Evolutionary conservation across 768 basidiomycete genomes (phyloP).

Genomic region (Rubroboletus pulcherrimus): DNA sequence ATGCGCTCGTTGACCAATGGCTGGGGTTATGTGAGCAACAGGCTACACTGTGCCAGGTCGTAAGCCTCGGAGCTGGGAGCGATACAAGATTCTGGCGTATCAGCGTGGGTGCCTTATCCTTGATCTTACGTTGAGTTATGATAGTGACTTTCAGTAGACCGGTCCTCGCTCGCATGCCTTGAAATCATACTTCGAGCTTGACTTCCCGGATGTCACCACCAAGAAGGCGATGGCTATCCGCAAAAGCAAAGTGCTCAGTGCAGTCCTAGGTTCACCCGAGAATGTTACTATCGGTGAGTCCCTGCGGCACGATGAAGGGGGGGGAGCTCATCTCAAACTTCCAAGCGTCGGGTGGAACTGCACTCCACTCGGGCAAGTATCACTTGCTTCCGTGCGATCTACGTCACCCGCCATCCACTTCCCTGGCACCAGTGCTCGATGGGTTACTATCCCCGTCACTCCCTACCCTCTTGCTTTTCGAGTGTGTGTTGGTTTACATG

Average conservation of each 20-base stretch:
- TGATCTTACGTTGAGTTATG: constrained; percentile 6
- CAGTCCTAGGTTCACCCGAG: constrained; percentile 19
- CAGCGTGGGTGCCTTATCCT: constrained; percentile 49
- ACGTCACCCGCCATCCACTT: constrained; percentile 49
- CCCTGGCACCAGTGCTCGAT: constrained; percentile 37
- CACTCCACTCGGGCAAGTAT: constrained; percentile 18
- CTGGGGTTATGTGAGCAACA: constrained; percentile 42
- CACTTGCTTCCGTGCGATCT: constrained; percentile 78
- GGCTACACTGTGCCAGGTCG: constrained; percentile 67
- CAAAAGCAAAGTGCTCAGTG: constrained; percentile 49
- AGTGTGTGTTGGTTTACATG: constrained; percentile 93
- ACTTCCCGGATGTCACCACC: constrained; percentile 82
- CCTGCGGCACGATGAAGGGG: not conserved
- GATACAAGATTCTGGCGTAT: constrained; percentile 95
- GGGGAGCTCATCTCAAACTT: not conserved
- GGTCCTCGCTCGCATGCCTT: constrained; percentile 48
- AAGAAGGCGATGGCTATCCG: constrained; percentile 80
- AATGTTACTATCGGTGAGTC: constrained; percentile 15
- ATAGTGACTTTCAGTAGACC: constrained; percentile 41
- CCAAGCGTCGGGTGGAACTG: constrained; percentile 36
- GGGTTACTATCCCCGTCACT: constrained; percentile 48
- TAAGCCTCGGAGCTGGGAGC: constrained; percentile 94
- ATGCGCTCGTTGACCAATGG: constrained; percentile 68
- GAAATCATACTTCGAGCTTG: constrained; percentile 77
- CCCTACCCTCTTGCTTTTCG: constrained; percentile 85